phyloP scores from a whole-genome alignment of 805 yeast species.

The Naumovozyma baii region DNA sequence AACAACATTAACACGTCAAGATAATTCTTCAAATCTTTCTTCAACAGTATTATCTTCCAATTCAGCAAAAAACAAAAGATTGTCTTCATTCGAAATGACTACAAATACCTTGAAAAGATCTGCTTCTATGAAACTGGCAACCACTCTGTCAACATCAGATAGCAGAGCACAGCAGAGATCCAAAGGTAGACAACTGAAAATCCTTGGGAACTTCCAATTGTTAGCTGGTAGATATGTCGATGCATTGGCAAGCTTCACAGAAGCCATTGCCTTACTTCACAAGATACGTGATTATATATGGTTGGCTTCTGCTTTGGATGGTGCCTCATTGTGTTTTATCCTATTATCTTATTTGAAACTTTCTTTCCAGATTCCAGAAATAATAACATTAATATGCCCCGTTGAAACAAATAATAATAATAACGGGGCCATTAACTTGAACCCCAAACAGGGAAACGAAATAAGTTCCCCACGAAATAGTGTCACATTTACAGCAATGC shows the following conservation, averaged over 20 bases:
- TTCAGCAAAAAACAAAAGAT: slow-evolving; percentile 10
- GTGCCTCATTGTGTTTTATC: slow-evolving; percentile 56
- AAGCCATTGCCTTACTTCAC: slow-evolving; percentile 51
- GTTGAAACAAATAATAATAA: slow-evolving; percentile 3
- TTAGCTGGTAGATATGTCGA: slow-evolving; percentile 70
- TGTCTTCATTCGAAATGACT: slow-evolving; percentile 21
- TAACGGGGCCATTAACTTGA: slow-evolving; percentile 1
- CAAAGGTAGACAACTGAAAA: slow-evolving; percentile 66
- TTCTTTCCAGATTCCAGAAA: slow-evolving; percentile 25
- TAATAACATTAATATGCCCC: slow-evolving; percentile 29
- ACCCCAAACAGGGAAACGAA: neutral
- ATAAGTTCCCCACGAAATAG: slow-evolving; percentile 18
- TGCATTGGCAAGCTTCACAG: slow-evolving; percentile 67
- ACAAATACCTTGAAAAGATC: slow-evolving; percentile 32
- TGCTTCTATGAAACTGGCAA: slow-evolving; percentile 27
- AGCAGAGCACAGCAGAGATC: slow-evolving; percentile 36
- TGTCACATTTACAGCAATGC: slow-evolving; percentile 25
- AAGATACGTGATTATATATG: slow-evolving; percentile 68
- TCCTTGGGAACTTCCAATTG: slow-evolving; percentile 65
- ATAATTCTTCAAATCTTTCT: slow-evolving; percentile 4
- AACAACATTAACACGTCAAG: slow-evolving; percentile 25
- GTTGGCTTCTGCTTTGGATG: slow-evolving; percentile 84
- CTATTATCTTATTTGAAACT: slow-evolving; percentile 45
- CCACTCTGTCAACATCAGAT: slow-evolving; percentile 26
- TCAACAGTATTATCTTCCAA: slow-evolving; percentile 5